phyloP scores from a whole-genome alignment of 352 stramenopile species.

The Phytopythium chamaehyphon region DNA sequence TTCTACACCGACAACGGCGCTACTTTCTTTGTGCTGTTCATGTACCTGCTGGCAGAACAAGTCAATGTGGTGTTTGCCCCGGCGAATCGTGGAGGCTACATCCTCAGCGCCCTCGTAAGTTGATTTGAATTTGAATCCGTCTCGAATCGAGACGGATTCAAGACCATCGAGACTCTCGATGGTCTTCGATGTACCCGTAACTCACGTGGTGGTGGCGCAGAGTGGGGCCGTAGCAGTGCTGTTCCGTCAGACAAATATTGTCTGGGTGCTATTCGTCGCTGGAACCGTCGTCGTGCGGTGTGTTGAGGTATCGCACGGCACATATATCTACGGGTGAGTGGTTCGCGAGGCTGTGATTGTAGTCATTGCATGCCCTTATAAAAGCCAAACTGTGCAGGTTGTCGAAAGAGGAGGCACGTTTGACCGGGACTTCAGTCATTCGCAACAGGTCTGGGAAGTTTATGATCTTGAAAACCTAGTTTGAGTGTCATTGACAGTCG shows the following conservation, averaged over 20 bases:
- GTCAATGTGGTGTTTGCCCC: constrained; percentile 41
- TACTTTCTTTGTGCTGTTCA: constrained; percentile 87
- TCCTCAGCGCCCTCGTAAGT: constrained; percentile 60
- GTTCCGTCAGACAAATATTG: constrained; percentile 90
- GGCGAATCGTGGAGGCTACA: constrained; percentile 29
- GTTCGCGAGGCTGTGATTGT: too few species aligned
- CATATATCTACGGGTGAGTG: constrained; percentile 79
- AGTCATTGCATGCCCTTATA: too few species aligned
- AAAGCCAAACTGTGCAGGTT: too few species aligned
- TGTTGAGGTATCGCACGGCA: constrained; percentile 58
- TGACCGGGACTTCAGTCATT: constrained; percentile 11
- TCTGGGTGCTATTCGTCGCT: constrained; percentile 88
- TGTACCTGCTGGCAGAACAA: constrained; percentile 57
- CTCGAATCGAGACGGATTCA: too few species aligned
- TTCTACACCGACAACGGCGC: constrained; percentile 89
- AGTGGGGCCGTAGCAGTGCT: constrained; percentile 69
- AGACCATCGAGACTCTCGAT: too few species aligned
- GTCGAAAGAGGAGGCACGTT: constrained; percentile 26
- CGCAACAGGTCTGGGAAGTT: constrained; percentile 21
- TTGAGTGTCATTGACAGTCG: constrained; percentile 1
- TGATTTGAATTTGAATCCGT: background rate
- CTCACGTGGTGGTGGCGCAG: too few species aligned
- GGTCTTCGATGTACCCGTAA: too few species aligned
- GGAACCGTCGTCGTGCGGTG: constrained; percentile 67
- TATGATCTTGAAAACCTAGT: background rate